Evolutionary conservation across 2,329 filamentous ascomycete species (phyloP).

Genomic region (Penicillium aurantiogriseum): DNA sequence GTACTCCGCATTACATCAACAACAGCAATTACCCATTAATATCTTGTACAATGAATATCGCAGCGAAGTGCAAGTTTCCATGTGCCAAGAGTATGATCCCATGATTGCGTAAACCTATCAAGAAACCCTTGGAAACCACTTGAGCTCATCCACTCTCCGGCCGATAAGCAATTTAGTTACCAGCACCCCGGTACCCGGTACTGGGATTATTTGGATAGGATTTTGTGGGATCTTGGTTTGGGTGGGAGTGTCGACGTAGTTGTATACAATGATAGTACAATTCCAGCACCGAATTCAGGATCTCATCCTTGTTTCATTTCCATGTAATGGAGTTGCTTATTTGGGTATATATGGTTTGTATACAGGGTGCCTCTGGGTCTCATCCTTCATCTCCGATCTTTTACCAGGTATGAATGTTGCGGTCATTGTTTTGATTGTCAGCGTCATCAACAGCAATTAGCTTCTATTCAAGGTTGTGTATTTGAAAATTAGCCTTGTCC

Average conservation of each 20-base stretch:
- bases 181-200: neutral
- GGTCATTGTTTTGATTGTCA: neutral
- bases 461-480: neutral
- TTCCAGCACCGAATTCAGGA: too few species aligned
- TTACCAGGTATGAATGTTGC: neutral
- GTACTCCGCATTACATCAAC: neutral
- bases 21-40: neutral
- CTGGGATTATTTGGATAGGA: neutral
- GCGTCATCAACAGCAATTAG: neutral
- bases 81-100: slow-evolving; percentile 2
- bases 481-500: neutral
- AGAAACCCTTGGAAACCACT: neutral
- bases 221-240: neutral
- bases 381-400: neutral
- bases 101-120: slow-evolving; percentile 3
- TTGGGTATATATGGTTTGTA: neutral
- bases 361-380: neutral
- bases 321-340: neutral
- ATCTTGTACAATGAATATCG: neutral
- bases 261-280: neutral
- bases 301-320: neutral
- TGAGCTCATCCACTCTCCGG: neutral
- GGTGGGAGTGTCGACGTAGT: neutral
- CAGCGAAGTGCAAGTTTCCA: neutral
- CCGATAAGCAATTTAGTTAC: slow-evolving; percentile 1